Evolutionary conservation across 75 land plant genomes (phyloP).

Genomic region (Gnetum montanum): DNA sequence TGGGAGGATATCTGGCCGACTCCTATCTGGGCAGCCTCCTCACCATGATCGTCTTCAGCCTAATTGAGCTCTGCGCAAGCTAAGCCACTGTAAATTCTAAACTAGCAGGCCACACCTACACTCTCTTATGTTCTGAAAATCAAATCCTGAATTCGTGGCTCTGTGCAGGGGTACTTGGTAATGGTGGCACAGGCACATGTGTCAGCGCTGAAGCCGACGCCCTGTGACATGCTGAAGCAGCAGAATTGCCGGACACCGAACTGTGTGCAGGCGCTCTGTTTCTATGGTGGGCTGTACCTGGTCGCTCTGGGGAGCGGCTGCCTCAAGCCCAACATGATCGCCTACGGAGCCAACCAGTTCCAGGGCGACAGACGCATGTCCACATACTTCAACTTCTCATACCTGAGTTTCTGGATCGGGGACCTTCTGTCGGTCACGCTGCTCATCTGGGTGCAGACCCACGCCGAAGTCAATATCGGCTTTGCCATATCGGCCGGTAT

Average conservation of each 20-base stretch:
- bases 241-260: constrained; percentile 33
- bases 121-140: too few species aligned
- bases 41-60: constrained; percentile 11
- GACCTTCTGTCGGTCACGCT: constrained; percentile 57
- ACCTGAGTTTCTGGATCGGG: constrained; percentile 64
- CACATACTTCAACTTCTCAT: constrained; percentile 59
- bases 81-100: too few species aligned
- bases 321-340: constrained; percentile 60
- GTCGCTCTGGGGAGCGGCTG: constrained; percentile 68
- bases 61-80: constrained; percentile 36
- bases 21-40: constrained; percentile 17
- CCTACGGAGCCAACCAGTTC: constrained; percentile 76
- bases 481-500: constrained; percentile 77
- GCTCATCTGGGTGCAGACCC: constrained; percentile 64
- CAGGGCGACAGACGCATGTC: constrained; percentile 31
- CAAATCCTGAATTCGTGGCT: too few species aligned
- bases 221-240: constrained; percentile 29
- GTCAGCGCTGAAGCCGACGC: constrained; percentile 50
- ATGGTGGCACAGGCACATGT: constrained; percentile 72
- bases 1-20: constrained; percentile 37
- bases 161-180: constrained; percentile 55
- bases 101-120: too few species aligned
- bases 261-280: constrained; percentile 35
- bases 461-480: constrained; percentile 71
- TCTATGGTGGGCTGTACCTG: constrained; percentile 52